Conservation (phyloP, 169 alveolate genomes). For the Plasmodium gaboni region DNA sequence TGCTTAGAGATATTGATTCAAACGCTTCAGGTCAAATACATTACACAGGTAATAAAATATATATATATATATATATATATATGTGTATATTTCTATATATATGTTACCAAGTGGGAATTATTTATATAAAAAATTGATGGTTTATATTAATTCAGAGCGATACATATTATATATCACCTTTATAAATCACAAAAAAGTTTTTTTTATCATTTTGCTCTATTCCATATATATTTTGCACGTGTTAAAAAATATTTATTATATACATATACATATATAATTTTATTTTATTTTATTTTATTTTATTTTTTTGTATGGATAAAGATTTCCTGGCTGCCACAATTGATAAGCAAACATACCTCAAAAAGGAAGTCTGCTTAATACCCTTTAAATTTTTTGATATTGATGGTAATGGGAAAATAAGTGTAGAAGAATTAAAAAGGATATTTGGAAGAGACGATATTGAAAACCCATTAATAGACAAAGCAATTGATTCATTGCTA, state of each 20-base stretch:
- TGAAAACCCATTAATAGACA: not conserved
- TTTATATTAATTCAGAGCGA: no score
- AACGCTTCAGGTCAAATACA: conserved; percentile 93
- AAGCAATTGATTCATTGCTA: not conserved
- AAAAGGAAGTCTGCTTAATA: conserved; percentile 89
- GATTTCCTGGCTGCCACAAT: conserved; percentile 95
- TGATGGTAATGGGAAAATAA: conserved; percentile 92
- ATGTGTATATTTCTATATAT: no score
- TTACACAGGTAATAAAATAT: conserved; percentile 82
- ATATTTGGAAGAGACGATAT: conserved; percentile 23
- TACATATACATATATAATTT: not conserved
- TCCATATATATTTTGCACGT: not conserved
- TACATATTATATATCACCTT: no score
- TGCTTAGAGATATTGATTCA: conserved; percentile 89
- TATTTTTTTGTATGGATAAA: conserved; percentile 85
- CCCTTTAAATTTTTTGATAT: conserved; percentile 94
- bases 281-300: not conserved
- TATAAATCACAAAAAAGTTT: not conserved
- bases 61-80: no score
- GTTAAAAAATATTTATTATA: not conserved
- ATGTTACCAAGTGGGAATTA: no score
- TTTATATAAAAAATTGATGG: no score
- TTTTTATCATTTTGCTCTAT: not conserved
- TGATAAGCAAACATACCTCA: conserved; percentile 88
- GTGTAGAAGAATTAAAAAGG: conserved; percentile 86